Conservation (phyloP, 1,139 yeast genomes). For the Kodamaea derodonti region DNA sequence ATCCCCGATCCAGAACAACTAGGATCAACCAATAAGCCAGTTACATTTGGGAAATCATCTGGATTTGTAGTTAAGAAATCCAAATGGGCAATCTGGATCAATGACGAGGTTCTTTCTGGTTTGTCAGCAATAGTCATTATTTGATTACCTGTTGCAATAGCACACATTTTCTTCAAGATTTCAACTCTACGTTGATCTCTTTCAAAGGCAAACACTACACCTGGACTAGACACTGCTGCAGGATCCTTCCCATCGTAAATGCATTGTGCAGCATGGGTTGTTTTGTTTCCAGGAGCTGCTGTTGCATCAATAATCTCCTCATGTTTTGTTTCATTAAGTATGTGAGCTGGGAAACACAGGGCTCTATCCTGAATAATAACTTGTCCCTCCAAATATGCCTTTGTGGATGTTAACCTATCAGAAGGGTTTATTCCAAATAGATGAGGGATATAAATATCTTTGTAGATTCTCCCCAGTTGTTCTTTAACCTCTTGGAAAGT, state of each 20-base stretch:
- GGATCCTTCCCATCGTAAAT: slow-evolving; percentile 17
- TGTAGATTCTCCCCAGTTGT: slow-evolving; percentile 55
- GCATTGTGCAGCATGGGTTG: slow-evolving; percentile 83
- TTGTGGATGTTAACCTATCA: slow-evolving; percentile 60
- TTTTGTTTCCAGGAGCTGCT: slow-evolving; percentile 98
- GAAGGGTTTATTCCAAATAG: slow-evolving; percentile 79
- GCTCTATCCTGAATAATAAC: slow-evolving; percentile 94
- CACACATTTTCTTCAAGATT: slow-evolving; percentile 73
- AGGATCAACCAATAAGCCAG: slow-evolving; percentile 90
- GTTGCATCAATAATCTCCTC: slow-evolving; percentile 82
- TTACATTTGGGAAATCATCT: slow-evolving; percentile 55
- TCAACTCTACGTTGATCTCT: slow-evolving; percentile 71
- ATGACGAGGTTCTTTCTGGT: neutral
- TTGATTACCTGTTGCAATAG: slow-evolving; percentile 64
- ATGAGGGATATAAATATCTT: slow-evolving; percentile 68
- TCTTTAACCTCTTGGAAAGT: slow-evolving; percentile 39
- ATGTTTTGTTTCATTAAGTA: slow-evolving; percentile 46
- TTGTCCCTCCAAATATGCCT: slow-evolving; percentile 68
- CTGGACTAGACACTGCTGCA: slow-evolving; percentile 24
- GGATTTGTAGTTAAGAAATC: slow-evolving; percentile 79
- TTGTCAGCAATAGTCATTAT: slow-evolving; percentile 8
- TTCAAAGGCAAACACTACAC: slow-evolving; percentile 78
- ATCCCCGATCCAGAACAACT: slow-evolving; percentile 98
- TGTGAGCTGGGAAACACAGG: slow-evolving; percentile 92
- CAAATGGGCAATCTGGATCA: slow-evolving; percentile 65